Conservation (phyloP, 306 rosid genomes). For the Cotoneaster glaucophyllus region DNA sequence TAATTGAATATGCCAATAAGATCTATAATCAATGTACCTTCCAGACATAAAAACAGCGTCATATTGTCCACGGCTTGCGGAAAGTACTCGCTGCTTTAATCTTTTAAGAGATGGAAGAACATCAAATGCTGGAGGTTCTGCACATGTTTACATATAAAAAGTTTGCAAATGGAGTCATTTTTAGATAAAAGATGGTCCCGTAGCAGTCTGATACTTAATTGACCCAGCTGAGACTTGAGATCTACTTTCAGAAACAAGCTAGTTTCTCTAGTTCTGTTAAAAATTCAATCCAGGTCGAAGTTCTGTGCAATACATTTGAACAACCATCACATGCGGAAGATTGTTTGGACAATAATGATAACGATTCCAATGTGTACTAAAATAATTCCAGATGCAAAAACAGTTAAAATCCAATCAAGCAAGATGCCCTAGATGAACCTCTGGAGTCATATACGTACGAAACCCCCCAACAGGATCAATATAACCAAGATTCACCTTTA, state of each 20-base stretch:
- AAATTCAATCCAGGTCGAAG: background rate
- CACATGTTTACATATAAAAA: background rate
- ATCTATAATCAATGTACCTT: constrained; percentile 43
- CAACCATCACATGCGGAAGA: background rate
- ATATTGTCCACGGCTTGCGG: constrained; percentile 82
- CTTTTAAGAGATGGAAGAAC: constrained; percentile 90
- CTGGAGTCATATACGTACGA: background rate
- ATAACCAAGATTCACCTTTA: background rate
- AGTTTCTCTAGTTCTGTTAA: background rate
- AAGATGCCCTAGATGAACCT: background rate
- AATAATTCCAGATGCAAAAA: background rate
- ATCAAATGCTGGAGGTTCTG: constrained; percentile 93
- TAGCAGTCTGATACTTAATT: background rate
- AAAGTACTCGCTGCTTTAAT: constrained; percentile 74
- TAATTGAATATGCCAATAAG: background rate
- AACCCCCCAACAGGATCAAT: background rate
- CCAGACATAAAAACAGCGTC: constrained; percentile 96
- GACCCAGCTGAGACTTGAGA: background rate
- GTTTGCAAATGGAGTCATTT: background rate
- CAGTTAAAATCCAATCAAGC: background rate
- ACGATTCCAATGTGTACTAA: background rate
- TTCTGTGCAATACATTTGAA: background rate
- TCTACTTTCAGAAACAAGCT: background rate
- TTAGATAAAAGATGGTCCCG: background rate
- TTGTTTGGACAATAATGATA: background rate